Evolutionary conservation across 495 filamentous ascomycete genomes (phyloP), one percentile per base, ranked within the genome.

Genomic region (Aspergillus nanangensis): DNA sequence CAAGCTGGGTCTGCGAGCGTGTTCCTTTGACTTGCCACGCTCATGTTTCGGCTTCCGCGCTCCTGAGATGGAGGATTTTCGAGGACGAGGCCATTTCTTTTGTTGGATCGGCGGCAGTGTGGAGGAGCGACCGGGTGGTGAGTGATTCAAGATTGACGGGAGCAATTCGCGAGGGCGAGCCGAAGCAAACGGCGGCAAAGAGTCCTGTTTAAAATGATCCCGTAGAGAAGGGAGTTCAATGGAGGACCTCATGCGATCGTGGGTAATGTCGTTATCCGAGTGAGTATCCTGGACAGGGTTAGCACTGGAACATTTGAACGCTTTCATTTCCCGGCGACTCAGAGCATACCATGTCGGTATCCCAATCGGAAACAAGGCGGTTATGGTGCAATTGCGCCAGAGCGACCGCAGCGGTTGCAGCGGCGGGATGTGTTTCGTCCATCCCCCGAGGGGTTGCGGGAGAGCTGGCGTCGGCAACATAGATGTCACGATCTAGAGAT

Each of bases 331-430:
- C n/a, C 15, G 38, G 23, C 22, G 2, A 17, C 5, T 14, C 27
- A 41, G 31, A 41, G 11, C 79, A 68, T 73, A 94, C 89, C 68
- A 77, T 77, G 58, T 94, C 90, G 8, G 86, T 85, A 20, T 91
- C 89, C 86, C 86, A 94, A 47, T 90, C 88, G 3, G 78, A 77
- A 15, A 90, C 84, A 38, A 85, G 76, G 37, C 86, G 87, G 63
- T 92, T 83, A 52, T 84, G 82, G 65, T 94, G 88, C 56, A 96
- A 74, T 69, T 93, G 86, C 36, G 90, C 89, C 41, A 96, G 75
- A 11, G 90, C 90, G 23, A 88, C 87, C 20, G 90, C 90, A 19
- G 88, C 88, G 41, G 80, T 90, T 44, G 86, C 88, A 31, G 86
- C 80, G 39, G 71, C 82, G 57, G 72, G 78, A 52, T 82, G 79